Conservation (phyloP, 805 yeast genomes). For the Blastobotrys mokoenaii region DNA sequence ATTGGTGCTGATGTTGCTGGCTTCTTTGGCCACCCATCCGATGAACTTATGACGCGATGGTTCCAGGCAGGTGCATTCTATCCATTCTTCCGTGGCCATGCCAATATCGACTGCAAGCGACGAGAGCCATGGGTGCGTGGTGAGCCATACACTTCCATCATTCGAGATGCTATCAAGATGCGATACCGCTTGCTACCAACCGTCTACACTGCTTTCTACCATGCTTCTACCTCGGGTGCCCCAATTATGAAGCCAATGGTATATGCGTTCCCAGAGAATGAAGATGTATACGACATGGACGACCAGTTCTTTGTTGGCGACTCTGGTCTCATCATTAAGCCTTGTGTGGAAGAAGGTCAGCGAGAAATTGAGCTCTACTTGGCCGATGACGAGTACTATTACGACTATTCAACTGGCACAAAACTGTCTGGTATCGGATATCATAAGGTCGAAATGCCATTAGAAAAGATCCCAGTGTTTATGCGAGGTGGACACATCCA, state of each 20-base stretch:
- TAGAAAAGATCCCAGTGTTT: conserved; percentile 61
- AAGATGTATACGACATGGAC: conserved; percentile 50
- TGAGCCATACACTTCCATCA: conserved; percentile 57
- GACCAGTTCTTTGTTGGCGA: conserved; percentile 77
- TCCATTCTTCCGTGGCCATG: conserved; percentile 93
- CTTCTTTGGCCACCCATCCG: conserved; percentile 78
- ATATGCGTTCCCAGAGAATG: conserved; percentile 28
- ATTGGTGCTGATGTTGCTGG: conserved; percentile 96
- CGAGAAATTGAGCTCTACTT: conserved; percentile 36
- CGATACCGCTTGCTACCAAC: conserved; percentile 71
- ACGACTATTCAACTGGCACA: conserved; percentile 25
- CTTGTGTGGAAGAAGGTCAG: conserved; percentile 55
- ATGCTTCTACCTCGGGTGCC: conserved; percentile 47
- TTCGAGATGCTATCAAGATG: conserved; percentile 60
- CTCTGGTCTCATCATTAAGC: conserved; percentile 68
- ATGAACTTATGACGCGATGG: conserved; percentile 80
- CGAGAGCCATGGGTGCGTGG: conserved; percentile 86
- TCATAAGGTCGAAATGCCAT: conserved; percentile 34
- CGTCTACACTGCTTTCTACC: conserved; percentile 67
- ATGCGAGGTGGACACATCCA: conserved; percentile 74
- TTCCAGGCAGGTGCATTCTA: conserved; percentile 92
- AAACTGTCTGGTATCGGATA: conserved; percentile 33
- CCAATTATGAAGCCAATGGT: conserved; percentile 47
- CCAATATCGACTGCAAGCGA: conserved; percentile 84
- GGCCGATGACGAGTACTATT: conserved; percentile 32